A percentile compares a stretch with the other conserved stretches of the same genome.
phyloP scores from a whole-genome alignment of 2,329 filamentous ascomycete species.

The Alternaria solani region DNA sequence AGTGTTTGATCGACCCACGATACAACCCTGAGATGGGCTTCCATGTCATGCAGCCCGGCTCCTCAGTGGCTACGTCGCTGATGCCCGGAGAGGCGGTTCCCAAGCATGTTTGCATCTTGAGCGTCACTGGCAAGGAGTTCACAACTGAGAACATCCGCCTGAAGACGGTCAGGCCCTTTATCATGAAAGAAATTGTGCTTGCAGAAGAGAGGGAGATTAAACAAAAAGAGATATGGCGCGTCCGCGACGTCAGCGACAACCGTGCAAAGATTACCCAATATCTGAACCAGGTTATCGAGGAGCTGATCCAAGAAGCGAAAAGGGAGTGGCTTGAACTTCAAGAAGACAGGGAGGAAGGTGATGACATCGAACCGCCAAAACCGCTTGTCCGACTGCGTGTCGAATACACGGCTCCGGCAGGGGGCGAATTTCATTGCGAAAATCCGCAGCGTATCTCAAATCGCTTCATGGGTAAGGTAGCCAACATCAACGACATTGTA shows the following conservation, averaged over 20 bases:
- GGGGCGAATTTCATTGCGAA: slow-evolving; percentile 86
- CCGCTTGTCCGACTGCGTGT: slow-evolving; percentile 90
- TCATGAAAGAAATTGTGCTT: slow-evolving; percentile 82
- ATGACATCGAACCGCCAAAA: slow-evolving; percentile 71
- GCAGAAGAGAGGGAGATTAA: slow-evolving; percentile 79
- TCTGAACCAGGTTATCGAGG: slow-evolving; percentile 79
- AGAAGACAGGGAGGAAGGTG: slow-evolving; percentile 57
- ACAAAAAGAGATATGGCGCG: slow-evolving; percentile 76
- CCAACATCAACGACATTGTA: slow-evolving; percentile 92
- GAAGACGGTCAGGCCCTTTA: slow-evolving; percentile 89
- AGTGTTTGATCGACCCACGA: slow-evolving; percentile 86
- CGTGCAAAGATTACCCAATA: slow-evolving; percentile 79
- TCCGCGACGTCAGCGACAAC: slow-evolving; percentile 86
- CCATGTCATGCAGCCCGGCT: slow-evolving; percentile 96
- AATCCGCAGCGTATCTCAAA: slow-evolving; percentile 97
- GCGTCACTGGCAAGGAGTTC: slow-evolving; percentile 83
- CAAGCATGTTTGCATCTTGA: slow-evolving; percentile 90
- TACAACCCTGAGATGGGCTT: slow-evolving; percentile 89
- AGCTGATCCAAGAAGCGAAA: slow-evolving; percentile 86
- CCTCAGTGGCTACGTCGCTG: slow-evolving; percentile 92
- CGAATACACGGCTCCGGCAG: slow-evolving; percentile 85
- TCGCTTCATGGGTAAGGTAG: slow-evolving; percentile 86
- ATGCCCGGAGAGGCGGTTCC: slow-evolving; percentile 87
- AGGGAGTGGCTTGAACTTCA: slow-evolving; percentile 83
- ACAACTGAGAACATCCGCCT: slow-evolving; percentile 80